A percentile compares a stretch with the other conserved stretches of the same genome.
These are phyloP conservation scores for Dacryopinax spathularia DNA, from an alignment of 768 basidiomycete genomes.

Conservation along the genomic window DNA sequence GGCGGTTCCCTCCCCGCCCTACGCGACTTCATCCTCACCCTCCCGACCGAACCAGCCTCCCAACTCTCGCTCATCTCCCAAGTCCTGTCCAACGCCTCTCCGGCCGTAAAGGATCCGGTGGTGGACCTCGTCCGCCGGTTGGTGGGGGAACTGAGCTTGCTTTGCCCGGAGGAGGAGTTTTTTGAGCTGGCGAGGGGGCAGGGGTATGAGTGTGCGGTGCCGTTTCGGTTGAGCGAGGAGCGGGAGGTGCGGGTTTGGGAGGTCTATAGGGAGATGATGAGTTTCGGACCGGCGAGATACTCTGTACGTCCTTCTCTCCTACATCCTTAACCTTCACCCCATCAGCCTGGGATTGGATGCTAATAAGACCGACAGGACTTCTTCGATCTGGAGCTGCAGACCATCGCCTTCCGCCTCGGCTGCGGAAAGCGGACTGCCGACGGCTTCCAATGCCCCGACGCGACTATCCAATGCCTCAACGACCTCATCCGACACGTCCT, in stretches of 20 bases:
- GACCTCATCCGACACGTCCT: not conserved
- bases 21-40: not conserved
- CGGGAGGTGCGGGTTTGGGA: not conserved
- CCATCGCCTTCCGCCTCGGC: not conserved
- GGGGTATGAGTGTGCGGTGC: not conserved
- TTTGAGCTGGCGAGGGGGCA: not conserved
- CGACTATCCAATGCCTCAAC: not conserved
- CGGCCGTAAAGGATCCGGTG: not conserved
- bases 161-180: not conserved
- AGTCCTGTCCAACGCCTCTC: not conserved
- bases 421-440: not conserved
- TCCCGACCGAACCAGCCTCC: not conserved
- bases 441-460: not conserved
- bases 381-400: not conserved
- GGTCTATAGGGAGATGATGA: not conserved
- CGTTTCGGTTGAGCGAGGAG: not conserved
- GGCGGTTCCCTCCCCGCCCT: not conserved
- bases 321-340: not conserved
- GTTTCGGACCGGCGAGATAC: not conserved
- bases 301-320: not conserved
- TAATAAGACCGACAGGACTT: too few relatives aligned
- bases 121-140: not conserved
- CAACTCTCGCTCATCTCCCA: not conserved
- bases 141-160: not conserved
- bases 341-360: too few relatives aligned